Evolutionary conservation across 495 filamentous ascomycete species (phyloP).

Genomic region (Pseudomonodictys pantanalensis): DNA sequence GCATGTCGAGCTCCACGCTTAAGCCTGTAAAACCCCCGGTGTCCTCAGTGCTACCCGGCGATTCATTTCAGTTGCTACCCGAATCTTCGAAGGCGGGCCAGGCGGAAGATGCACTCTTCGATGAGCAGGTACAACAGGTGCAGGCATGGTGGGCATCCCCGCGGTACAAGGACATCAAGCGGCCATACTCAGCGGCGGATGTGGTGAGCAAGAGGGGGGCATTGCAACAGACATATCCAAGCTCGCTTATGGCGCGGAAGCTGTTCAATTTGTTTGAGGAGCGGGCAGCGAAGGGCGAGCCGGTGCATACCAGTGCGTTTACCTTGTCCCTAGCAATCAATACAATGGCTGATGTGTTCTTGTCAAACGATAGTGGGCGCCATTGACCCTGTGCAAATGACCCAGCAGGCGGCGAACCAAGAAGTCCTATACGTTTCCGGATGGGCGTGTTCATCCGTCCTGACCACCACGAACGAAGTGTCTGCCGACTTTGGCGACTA

Average conservation of each 20-base stretch:
- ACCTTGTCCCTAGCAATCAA: slow-evolving; percentile 5
- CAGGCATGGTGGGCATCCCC: slow-evolving; percentile 82
- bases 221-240: slow-evolving; percentile 81
- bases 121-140: slow-evolving; percentile 75
- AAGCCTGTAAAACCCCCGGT: slow-evolving; percentile 52
- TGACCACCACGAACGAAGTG: slow-evolving; percentile 94
- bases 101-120: slow-evolving; percentile 78
- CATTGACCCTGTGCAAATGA: slow-evolving; percentile 98
- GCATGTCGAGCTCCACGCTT: slow-evolving; percentile 36
- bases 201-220: slow-evolving; percentile 90
- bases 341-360: slow-evolving; percentile 24
- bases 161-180: slow-evolving; percentile 82
- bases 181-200: slow-evolving; percentile 85
- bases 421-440: slow-evolving; percentile 94
- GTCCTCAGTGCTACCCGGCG: slow-evolving; percentile 59
- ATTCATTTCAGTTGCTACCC: slow-evolving; percentile 77
- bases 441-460: slow-evolving; percentile 91
- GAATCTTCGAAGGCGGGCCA: slow-evolving; percentile 67
- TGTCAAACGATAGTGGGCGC: slow-evolving; percentile 68
- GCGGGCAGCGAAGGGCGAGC: slow-evolving; percentile 69
- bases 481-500: slow-evolving; percentile 97
- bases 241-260: slow-evolving; percentile 89
- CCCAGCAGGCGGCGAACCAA: slow-evolving; percentile 92
- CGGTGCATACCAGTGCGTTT: slow-evolving; percentile 81
- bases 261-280: slow-evolving; percentile 84